Base-by-base conservation (phyloP, 306 rosid genomes). In the Neltuma alba region DNA sequence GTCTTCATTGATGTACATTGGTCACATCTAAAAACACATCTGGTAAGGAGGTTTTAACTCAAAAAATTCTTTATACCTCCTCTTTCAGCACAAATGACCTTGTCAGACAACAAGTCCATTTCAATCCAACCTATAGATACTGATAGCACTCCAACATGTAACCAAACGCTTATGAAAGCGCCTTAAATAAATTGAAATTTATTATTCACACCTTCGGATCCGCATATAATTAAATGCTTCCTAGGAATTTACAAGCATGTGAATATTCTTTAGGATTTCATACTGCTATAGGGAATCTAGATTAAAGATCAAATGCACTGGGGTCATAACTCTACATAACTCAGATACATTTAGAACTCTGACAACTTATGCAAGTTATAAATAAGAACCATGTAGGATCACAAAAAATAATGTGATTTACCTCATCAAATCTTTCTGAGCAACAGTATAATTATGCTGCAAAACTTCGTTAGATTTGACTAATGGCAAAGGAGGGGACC, bases 401-500 rank as follows among this genome's bases (percentile, higher is more conserved):
- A 66, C 9, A 60, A 33, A 65, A 67, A 33, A n/a, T 36, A 34
- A 70, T 52, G 68, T 9, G 38, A 48, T 75, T 83, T 76, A 91
- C 92, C 89, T 86, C 78, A 62, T 83, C 70, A 75, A 81, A 48
- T 85, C 87, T 54, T 66, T 83, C 54, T 54, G 77, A 80, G 83
- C 75, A 72, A 72, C 82, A 71, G 42, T 71, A 55, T 76, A 65
- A 76, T 63, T 48, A 71, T 76, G 80, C 38, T 8, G 84, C 36
- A 72, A 63, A 74, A 18, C 74, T 62, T 76, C 69, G 67, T 44
- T 75, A 25, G 57, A 70, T 66, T 57, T 77, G 33, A 48, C 76
- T 66, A 65, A 23, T n/a, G 76, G 83, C 77, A 80, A 47, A 81
- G 88, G 79, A 54, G 93, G 89, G 71, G 89, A 89, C 86, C 89